Conservation (phyloP, 1,139 yeast genomes). For the Debaryomyces coudertii region DNA sequence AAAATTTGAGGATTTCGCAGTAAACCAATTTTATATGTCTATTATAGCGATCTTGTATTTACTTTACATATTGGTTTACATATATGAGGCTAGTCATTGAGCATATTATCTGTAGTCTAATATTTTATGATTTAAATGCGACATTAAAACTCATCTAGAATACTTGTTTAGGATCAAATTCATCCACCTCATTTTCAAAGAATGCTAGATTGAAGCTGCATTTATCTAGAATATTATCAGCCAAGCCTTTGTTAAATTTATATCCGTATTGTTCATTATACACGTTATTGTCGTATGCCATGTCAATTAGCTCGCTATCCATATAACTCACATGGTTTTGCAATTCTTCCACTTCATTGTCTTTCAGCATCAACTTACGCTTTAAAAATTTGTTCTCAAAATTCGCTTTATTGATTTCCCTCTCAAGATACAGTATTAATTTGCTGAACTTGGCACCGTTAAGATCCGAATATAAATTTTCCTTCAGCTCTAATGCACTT, state of each 20-base stretch:
- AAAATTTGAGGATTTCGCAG: background rate
- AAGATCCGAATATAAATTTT: background rate
- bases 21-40: background rate
- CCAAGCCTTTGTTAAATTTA: background rate
- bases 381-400: slow-evolving; percentile 42
- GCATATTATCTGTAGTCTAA: too few relatives aligned
- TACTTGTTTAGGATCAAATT: slow-evolving; percentile 12
- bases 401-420: slow-evolving; percentile 29
- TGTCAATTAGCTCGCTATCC: slow-evolving; percentile 24
- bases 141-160: background rate
- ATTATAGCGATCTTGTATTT: background rate
- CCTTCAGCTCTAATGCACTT: slow-evolving; percentile 7
- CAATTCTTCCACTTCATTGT: slow-evolving; percentile 31
- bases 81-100: too few relatives aligned
- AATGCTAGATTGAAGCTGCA: slow-evolving; percentile 4
- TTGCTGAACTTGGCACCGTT: slow-evolving; percentile 23
- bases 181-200: slow-evolving; percentile 12
- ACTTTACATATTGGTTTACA: background rate
- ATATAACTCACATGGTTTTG: slow-evolving; percentile 33
- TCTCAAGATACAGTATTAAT: slow-evolving; percentile 37
- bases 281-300: slow-evolving; percentile 1
- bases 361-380: slow-evolving; percentile 20
- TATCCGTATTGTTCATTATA: background rate
- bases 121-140: too few relatives aligned
- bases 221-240: slow-evolving; percentile 1